phyloP scores from a whole-genome alignment of 2,329 filamentous ascomycete species.

The Raffaelea albimanens region DNA sequence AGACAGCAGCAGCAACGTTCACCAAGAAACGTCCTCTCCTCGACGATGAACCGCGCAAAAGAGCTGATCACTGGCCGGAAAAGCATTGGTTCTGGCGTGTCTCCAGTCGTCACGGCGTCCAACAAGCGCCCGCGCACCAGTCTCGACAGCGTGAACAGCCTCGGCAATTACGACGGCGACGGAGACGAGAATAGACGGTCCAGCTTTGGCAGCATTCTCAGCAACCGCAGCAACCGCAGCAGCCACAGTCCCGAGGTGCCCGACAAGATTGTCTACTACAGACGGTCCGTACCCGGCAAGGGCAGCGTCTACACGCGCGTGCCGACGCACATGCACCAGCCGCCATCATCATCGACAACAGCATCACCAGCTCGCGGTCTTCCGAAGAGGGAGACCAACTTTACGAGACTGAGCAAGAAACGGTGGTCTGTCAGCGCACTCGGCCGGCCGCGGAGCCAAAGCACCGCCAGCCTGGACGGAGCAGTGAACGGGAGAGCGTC shows the following conservation, averaged over 20 bases:
- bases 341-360: too few species aligned
- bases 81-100: too few species aligned
- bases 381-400: slow-evolving; percentile 10
- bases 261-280: slow-evolving; percentile 9
- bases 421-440: not conserved
- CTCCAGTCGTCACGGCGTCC: not conserved
- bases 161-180: not conserved
- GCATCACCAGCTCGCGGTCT: not conserved
- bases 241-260: not conserved
- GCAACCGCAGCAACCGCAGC: slow-evolving; percentile 1
- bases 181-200: not conserved
- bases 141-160: not conserved
- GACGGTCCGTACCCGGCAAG: slow-evolving; percentile 38
- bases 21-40: not conserved
- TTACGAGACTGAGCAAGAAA: slow-evolving; percentile 9
- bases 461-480: not conserved
- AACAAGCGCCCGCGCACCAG: not conserved
- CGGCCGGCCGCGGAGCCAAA: not conserved
- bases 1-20: not conserved
- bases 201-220: not conserved
- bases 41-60: slow-evolving; percentile 7
- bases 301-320: slow-evolving; percentile 12
- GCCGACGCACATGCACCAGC: slow-evolving; percentile 2
- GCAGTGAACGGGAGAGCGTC: too few species aligned
- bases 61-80: slow-evolving; percentile 5